Evolutionary conservation across 208 protist species (phyloP).

Genomic region (Angomonas deanei): DNA sequence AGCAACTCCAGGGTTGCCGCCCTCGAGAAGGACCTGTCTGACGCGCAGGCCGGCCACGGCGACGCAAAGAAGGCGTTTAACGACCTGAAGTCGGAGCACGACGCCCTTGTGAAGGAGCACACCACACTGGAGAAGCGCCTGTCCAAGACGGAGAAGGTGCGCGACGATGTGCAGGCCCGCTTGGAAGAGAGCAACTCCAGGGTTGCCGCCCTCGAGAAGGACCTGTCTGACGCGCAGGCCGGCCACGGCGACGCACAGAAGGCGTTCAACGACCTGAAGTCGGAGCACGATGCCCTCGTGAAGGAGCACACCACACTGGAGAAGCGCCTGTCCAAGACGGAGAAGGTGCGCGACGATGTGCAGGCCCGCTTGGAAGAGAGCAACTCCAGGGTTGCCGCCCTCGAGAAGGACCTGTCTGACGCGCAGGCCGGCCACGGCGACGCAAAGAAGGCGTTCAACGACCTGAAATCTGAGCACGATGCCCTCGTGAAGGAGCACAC

Average conservation of each 20-base stretch:
- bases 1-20: not conserved
- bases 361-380: not conserved
- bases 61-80: not conserved
- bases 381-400: not conserved
- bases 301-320: not conserved
- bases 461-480: not conserved
- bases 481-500: not conserved
- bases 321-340: not conserved
- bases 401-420: not conserved
- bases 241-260: not conserved
- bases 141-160: too few relatives aligned
- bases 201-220: not conserved
- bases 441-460: not conserved
- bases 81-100: not conserved
- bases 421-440: not conserved
- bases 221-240: not conserved
- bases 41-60: not conserved
- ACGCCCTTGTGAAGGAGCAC: not conserved
- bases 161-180: not conserved
- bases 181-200: not conserved
- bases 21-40: not conserved
- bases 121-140: too few relatives aligned
- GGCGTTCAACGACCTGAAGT: not conserved
- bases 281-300: not conserved
- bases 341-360: not conserved